Base-by-base conservation (phyloP, 2,329 filamentous ascomycete genomes). In the Aureobasidium sp. region DNA sequence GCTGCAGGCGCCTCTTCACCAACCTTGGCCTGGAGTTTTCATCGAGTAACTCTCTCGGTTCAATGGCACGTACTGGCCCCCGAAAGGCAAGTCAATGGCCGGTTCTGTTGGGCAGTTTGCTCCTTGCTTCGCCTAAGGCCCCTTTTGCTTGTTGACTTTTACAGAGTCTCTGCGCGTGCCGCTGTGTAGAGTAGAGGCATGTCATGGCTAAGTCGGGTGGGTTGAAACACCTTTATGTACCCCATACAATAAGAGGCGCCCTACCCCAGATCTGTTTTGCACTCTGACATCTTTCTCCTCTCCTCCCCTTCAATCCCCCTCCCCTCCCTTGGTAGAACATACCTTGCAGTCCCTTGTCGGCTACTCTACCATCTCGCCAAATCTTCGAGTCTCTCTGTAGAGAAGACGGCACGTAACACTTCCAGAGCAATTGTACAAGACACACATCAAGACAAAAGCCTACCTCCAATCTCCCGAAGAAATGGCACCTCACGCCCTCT, bases 401-500 rank as follows among this genome's bases (percentile, higher is more conserved):
- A 19, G 15, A 40, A 1, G 11, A 19, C n/a, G 25, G 5, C 15
- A 33, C 37, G 0, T 31, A 10, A 42, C 38, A 31, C 51, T n/a
- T 13, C 6, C 13, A 33, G 21, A 33, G 35, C 10, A 4, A 1
- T 42, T 31, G 35, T 15, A 40, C 33, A 21, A 15, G 33, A 13
- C 4, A 54, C 17, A 40, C 4, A 27, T 19, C 9, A 2, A 40
- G 6, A 40, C 19, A 21, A 11, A 37, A 11, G 5, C 9, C 17
- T 3, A 17, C 8, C 11, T 21, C 11, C 25, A n/a, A 19, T n/a
- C 17, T 11, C 10, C 4, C 23, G 13, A 45, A n/a, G n/a, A 31
- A 47, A 61, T 61, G 60, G 60, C 60, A 33, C 60, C 60, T 40
- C 60, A 61, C 38, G 60, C 60, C 3, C 33, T 33, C 35, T 51